Evolutionary conservation across 176 grass and related monocot genomes (phyloP).

Genomic region (Triticum timopheevii): DNA sequence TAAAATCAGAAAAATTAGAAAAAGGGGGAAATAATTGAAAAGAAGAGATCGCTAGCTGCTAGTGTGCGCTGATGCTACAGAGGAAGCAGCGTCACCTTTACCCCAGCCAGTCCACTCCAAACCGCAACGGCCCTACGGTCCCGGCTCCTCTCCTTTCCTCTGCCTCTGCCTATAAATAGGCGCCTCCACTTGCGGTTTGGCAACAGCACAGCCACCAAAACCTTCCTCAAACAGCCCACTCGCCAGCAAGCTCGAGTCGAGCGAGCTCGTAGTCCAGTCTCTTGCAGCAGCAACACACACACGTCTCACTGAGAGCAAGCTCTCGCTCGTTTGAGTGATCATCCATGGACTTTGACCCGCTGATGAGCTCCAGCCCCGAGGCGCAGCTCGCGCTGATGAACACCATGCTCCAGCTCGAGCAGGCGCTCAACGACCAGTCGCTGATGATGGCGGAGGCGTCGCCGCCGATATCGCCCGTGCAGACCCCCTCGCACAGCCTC

Average conservation of each 20-base stretch:
- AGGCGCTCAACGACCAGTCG: conserved; percentile 42
- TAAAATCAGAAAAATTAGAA: neutral
- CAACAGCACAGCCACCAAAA: conserved; percentile 31
- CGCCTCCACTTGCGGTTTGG: conserved; percentile 30
- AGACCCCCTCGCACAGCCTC: conserved; percentile 21
- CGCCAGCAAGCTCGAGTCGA: conserved; percentile 18
- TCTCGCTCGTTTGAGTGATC: neutral
- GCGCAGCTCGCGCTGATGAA: conserved; percentile 77
- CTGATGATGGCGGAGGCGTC: conserved; percentile 4
- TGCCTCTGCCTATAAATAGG: conserved; percentile 61
- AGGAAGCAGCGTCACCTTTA: conserved; percentile 28
- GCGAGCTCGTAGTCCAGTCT: neutral
- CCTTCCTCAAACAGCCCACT: conserved; percentile 36
- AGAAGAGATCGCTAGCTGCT: neutral
- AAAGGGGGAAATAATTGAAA: neutral
- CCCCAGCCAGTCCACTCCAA: conserved; percentile 27
- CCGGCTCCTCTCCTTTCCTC: neutral
- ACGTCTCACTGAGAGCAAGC: neutral
- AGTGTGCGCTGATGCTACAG: conserved; percentile 31
- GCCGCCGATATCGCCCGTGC: conserved; percentile 42
- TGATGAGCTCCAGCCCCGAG: conserved; percentile 68
- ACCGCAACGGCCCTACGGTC: neutral
- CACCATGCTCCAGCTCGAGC: conserved; percentile 79
- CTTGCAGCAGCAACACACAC: neutral
- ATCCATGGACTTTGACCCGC: conserved; percentile 65